Percentiles rank a stretch among this genome's conserved stretches.
These are phyloP conservation scores for Monilinia aucupariae DNA, from an alignment of 2,329 filamentous ascomycete species.

Conservation along the genomic window DNA sequence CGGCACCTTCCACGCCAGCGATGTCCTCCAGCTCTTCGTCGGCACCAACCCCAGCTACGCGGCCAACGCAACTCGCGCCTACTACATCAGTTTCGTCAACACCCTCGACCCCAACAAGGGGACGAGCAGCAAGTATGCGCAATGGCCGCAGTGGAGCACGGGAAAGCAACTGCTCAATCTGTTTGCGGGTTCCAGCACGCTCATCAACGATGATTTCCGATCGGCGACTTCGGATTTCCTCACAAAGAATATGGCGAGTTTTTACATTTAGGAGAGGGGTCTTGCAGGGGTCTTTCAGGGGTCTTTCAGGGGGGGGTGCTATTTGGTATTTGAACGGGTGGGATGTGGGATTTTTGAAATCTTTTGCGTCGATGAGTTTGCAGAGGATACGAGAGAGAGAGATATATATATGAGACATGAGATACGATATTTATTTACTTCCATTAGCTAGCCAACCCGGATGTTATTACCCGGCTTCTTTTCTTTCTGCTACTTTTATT, in stretches of 20 bases:
- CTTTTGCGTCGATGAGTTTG: no score
- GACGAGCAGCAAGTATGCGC: constrained; percentile 36
- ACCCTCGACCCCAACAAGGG: constrained; percentile 63
- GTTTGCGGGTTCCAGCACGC: constrained; percentile 35
- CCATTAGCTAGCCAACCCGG: no score
- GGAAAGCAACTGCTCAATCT: constrained; percentile 48
- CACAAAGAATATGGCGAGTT: constrained; percentile 25
- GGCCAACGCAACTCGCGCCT: constrained; percentile 54
- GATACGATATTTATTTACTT: no score
- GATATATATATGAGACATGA: no score
- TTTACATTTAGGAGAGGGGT: constrained; percentile 23
- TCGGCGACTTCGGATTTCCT: constrained; percentile 41
- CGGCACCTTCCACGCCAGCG: constrained; percentile 70
- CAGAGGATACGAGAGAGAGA: no score
- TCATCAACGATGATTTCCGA: constrained; percentile 47
- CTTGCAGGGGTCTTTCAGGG: no score
- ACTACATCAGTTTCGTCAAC: constrained; percentile 69
- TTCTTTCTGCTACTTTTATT: no score
- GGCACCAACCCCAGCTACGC: constrained; percentile 41
- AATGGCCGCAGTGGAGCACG: constrained; percentile 51
- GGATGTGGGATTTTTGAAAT: no score
- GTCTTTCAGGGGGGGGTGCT: no score
- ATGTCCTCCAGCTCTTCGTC: constrained; percentile 61
- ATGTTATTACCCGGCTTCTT: no score
- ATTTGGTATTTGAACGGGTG: no score